A percentile compares a stretch with the other conserved stretches of the same genome.
These are phyloP conservation scores for Aaosphaeria pasadenensis DNA, from an alignment of 2,329 filamentous ascomycete species.

Conservation along the genomic window DNA sequence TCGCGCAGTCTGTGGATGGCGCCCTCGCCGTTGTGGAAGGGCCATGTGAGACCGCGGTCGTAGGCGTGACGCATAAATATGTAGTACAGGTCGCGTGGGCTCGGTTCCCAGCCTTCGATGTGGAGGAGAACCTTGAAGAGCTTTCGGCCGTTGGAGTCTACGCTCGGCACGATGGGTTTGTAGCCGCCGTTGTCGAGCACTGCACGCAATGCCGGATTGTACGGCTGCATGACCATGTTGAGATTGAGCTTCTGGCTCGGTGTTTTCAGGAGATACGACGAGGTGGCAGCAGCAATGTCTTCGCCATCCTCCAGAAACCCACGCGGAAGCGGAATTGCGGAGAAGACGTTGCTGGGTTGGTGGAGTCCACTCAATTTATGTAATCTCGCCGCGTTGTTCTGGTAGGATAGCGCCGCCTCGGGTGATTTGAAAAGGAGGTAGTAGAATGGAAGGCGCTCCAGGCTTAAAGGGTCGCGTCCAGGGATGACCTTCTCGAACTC, in stretches of 20 bases:
- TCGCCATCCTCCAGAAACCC: constrained; percentile 47
- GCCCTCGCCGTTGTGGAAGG: constrained; percentile 18
- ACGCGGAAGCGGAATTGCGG: constrained; percentile 42
- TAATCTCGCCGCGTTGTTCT: constrained; percentile 52
- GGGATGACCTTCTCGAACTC: constrained; percentile 65
- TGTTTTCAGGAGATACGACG: constrained; percentile 49
- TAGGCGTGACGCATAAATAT: constrained; percentile 28
- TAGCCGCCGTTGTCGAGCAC: constrained; percentile 32
- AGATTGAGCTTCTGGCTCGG: constrained; percentile 18
- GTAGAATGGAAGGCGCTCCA: constrained; percentile 64
- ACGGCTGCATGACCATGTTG: constrained; percentile 31
- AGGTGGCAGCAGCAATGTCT: constrained; percentile 41
- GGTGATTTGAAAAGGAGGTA: constrained; percentile 64
- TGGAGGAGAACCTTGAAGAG: constrained; percentile 32
- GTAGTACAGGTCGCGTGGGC: constrained; percentile 22
- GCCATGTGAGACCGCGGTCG: constrained; percentile 31
- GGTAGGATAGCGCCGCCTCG: constrained; percentile 61
- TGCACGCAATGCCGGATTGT: constrained; percentile 41
- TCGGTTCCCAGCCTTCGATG: constrained; percentile 35
- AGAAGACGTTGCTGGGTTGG: constrained; percentile 41
- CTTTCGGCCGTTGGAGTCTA: constrained; percentile 9
- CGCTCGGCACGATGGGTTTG: constrained; percentile 22
- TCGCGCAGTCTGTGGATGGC: constrained; percentile 27
- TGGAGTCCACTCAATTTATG: constrained; percentile 48
- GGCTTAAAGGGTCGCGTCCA: constrained; percentile 60